Evolutionary conservation across 331 rosid species (phyloP).

Genomic region (Malus hybrid): DNA sequence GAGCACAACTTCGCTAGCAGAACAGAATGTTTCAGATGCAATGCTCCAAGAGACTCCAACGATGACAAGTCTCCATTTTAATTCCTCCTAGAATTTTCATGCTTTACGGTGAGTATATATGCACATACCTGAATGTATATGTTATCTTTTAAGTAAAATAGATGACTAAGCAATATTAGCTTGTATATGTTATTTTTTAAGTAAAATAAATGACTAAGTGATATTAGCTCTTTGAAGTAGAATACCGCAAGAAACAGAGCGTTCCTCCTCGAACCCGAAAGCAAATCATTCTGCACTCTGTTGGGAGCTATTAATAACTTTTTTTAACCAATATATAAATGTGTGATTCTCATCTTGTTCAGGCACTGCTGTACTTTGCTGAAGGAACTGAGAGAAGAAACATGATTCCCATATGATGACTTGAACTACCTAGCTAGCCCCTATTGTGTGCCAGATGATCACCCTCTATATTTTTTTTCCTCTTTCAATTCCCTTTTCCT

Average conservation of each 20-base stretch:
- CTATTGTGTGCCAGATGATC: conserved; percentile 2
- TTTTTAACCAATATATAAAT: neutral
- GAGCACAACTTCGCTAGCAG: conserved; percentile 89
- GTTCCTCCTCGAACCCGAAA: neutral
- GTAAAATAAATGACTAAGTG: too few relatives aligned
- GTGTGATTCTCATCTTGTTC: neutral
- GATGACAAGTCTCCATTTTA: conserved; percentile 54
- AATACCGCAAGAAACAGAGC: neutral
- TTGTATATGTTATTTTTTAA: too few relatives aligned
- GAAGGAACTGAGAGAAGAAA: neutral
- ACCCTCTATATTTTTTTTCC: neutral
- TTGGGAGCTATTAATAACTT: neutral
- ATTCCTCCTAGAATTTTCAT: conserved; percentile 17
- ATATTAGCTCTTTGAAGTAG: neutral
- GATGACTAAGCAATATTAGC: neutral
- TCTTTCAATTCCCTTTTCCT: neutral
- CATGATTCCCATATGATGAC: neutral
- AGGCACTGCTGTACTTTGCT: conserved; percentile 9
- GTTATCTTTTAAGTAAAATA: neutral
- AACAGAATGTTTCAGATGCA: conserved; percentile 83
- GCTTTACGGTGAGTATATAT: conserved; percentile 11
- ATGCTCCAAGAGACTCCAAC: conserved; percentile 68
- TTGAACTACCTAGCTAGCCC: neutral
- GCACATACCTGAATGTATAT: neutral
- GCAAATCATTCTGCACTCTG: neutral